Evolutionary conservation across 169 alveolate genomes (phyloP).

Genomic region (Theileria orientalis): DNA sequence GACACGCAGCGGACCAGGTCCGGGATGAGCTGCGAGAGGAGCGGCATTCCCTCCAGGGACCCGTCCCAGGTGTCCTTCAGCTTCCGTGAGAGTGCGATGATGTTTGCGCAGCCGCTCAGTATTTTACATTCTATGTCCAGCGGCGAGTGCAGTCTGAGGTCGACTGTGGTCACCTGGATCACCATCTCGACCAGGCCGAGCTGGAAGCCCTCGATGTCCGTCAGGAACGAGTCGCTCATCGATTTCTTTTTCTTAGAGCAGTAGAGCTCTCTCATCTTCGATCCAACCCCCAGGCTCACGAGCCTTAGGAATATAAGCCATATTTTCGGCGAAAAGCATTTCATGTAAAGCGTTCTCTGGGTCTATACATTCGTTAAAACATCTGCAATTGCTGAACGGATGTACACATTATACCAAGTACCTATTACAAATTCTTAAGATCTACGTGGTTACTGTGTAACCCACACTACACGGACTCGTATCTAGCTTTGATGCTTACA

Average conservation of each 20-base stretch:
- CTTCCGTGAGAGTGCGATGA: conserved; percentile 1
- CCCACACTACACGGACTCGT: too few relatives aligned
- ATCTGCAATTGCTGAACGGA: neutral
- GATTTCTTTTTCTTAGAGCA: neutral
- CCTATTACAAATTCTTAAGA: too few relatives aligned
- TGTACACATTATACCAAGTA: neutral
- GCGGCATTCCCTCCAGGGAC: neutral
- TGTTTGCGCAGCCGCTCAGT: conserved; percentile 25
- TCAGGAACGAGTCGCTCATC: conserved; percentile 31
- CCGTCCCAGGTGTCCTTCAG: conserved; percentile 29
- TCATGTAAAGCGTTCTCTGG: conserved; percentile 32
- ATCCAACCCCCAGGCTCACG: conserved; percentile 63
- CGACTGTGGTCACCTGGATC: conserved; percentile 16
- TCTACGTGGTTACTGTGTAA: too few relatives aligned
- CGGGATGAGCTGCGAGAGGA: conserved; percentile 13
- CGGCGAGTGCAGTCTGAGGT: conserved; percentile 11
- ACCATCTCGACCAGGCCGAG: conserved; percentile 41
- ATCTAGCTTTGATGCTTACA: neutral
- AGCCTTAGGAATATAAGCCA: conserved; percentile 50
- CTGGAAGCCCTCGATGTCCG: conserved; percentile 47
- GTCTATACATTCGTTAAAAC: conserved; percentile 4
- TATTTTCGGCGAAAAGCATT: conserved; percentile 35
- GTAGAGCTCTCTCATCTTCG: conserved; percentile 25
- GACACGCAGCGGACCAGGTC: conserved; percentile 24
- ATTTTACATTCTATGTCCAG: conserved; percentile 31